phyloP scores from a whole-genome alignment of 148 eudicot genomes.

The Vaccinium macrocarpon region DNA sequence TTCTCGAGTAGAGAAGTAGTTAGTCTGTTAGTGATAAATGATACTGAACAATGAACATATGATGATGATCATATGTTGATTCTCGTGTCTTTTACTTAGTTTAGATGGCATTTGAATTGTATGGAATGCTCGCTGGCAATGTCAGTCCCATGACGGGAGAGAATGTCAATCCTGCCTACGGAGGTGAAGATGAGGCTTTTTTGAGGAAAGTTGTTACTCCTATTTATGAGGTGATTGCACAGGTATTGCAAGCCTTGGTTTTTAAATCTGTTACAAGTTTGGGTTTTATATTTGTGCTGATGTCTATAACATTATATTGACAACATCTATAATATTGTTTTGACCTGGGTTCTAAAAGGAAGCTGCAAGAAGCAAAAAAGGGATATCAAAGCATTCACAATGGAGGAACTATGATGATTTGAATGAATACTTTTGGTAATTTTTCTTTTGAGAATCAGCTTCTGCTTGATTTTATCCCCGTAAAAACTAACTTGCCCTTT shows the following conservation, averaged over 20 bases:
- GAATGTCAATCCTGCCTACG: constrained; percentile 90
- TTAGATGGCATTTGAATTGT: constrained; percentile 94
- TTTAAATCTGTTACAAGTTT: too few relatives aligned
- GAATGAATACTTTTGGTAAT: constrained; percentile 95
- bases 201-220: constrained; percentile 77
- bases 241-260: constrained; percentile 33
- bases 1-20: not conserved
- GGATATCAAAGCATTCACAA: constrained; percentile 86
- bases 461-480: not conserved
- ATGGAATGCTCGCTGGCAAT: constrained; percentile 94
- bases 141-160: constrained; percentile 91
- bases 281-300: too few relatives aligned
- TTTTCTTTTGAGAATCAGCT: not conserved
- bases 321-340: too few relatives aligned
- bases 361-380: constrained; percentile 73
- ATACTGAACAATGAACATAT: not conserved
- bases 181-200: constrained; percentile 90
- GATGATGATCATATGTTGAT: not conserved
- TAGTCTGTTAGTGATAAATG: not conserved
- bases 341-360: constrained; percentile 22
- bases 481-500: not conserved
- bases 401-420: constrained; percentile 99
- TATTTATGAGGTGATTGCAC: constrained; percentile 67
- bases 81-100: not conserved
- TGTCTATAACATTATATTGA: too few relatives aligned